Conservation (phyloP, 805 yeast genomes). For the Ogataea philodendri region DNA sequence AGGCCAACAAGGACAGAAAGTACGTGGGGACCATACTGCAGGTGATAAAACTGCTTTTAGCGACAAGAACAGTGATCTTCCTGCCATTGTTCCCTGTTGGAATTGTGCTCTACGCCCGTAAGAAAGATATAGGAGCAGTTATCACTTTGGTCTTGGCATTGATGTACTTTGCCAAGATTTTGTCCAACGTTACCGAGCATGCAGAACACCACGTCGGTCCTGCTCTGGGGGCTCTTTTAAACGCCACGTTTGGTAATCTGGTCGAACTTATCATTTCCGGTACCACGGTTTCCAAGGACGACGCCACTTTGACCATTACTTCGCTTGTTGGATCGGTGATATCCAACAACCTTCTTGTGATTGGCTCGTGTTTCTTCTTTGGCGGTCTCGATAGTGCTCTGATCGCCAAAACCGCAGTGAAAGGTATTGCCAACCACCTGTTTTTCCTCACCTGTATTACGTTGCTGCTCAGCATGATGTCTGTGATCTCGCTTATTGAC, state of each 20-base stretch:
- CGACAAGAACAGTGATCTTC: slow-evolving; percentile 16
- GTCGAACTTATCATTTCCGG: slow-evolving; percentile 19
- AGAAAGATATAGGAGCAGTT: slow-evolving; percentile 15
- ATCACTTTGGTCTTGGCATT: slow-evolving; percentile 16
- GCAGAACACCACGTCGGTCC: slow-evolving; percentile 21
- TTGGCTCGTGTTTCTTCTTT: slow-evolving; percentile 19
- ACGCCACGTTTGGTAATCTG: slow-evolving; percentile 18
- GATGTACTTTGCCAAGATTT: slow-evolving; percentile 19
- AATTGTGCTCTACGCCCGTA: slow-evolving; percentile 14
- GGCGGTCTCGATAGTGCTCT: slow-evolving; percentile 15
- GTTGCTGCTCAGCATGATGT: slow-evolving; percentile 11
- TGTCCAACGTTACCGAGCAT: slow-evolving; percentile 18
- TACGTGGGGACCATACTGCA: slow-evolving; percentile 13
- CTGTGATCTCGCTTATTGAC: slow-evolving; percentile 17
- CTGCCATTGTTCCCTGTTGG: slow-evolving; percentile 19
- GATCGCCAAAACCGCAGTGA: slow-evolving; percentile 7
- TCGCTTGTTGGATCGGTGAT: slow-evolving; percentile 17
- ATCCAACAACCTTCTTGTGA: slow-evolving; percentile 17
- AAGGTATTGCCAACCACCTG: slow-evolving; percentile 14
- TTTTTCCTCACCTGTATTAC: slow-evolving; percentile 14
- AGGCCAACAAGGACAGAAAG: slow-evolving; percentile 15
- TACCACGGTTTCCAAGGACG: slow-evolving; percentile 19
- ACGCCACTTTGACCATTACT: slow-evolving; percentile 18
- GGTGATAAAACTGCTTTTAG: slow-evolving; percentile 13
- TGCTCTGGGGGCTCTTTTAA: slow-evolving; percentile 16